These are phyloP conservation scores for Coemansia aciculifera DNA, from an alignment of 192 early-diverging fungal genomes.

Conservation along the genomic window DNA sequence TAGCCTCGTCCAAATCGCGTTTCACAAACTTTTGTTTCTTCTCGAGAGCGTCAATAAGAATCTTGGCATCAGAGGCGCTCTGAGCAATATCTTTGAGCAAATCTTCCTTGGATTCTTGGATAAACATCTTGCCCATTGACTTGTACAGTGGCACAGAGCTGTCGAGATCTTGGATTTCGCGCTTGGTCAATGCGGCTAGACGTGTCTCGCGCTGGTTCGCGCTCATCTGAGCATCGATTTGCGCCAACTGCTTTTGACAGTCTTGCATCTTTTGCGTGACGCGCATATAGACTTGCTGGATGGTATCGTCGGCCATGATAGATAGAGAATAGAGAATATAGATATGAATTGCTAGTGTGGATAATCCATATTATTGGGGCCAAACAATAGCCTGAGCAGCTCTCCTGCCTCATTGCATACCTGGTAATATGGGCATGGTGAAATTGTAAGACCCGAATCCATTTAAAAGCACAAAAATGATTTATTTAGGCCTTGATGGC, in stretches of 20 bases:
- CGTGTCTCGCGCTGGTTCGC: slow-evolving; percentile 50
- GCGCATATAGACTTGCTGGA: slow-evolving; percentile 48
- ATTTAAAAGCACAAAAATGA: neutral
- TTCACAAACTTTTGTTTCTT: slow-evolving; percentile 56
- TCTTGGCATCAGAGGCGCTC: slow-evolving; percentile 11
- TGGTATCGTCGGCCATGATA: slow-evolving; percentile 34
- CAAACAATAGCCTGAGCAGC: too few species aligned
- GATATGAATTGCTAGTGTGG: neutral
- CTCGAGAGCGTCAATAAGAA: slow-evolving; percentile 33
- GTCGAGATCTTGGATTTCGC: slow-evolving; percentile 46
- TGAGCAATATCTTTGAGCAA: slow-evolving; percentile 37
- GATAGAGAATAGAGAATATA: neutral
- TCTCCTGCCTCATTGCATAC: too few species aligned
- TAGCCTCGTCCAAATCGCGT: slow-evolving; percentile 42
- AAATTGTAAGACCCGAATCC: neutral
- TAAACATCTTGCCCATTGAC: slow-evolving; percentile 56
- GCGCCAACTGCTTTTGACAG: slow-evolving; percentile 39
- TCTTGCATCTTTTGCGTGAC: slow-evolving; percentile 48
- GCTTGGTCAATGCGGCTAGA: slow-evolving; percentile 42
- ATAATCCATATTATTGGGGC: neutral
- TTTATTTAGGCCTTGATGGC: slow-evolving; percentile 78
- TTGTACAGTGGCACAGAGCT: slow-evolving; percentile 34
- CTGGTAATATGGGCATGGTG: neutral
- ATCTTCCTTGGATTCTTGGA: slow-evolving; percentile 34
- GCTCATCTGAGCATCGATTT: slow-evolving; percentile 47